Evolutionary conservation across 83 land plant genomes (phyloP).

Genomic region (Thuja plicata): DNA sequence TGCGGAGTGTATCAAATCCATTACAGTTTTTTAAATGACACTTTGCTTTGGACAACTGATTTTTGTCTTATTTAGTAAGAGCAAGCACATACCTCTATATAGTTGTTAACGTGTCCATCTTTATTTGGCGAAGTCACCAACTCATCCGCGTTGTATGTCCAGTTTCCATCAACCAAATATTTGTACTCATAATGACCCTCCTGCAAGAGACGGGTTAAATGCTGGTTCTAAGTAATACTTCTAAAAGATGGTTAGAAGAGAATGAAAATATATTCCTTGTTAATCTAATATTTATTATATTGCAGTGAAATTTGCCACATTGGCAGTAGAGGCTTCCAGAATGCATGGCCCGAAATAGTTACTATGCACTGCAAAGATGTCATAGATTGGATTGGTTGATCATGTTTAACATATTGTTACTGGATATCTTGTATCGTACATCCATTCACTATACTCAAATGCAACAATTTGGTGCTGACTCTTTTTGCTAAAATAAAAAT

Average conservation of each 20-base stretch:
- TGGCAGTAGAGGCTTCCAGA: background rate
- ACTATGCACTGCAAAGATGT: background rate
- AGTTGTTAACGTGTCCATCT: conserved; percentile 93
- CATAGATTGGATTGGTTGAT: background rate
- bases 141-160: conserved; percentile 61
- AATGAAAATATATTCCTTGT: background rate
- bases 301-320: background rate
- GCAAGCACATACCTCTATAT: conserved; percentile 48
- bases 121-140: conserved; percentile 60
- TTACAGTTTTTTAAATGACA: background rate
- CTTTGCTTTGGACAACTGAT: background rate
- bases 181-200: conserved; percentile 96
- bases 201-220: conserved; percentile 31
- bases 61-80: background rate
- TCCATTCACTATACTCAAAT: background rate
- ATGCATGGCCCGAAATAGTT: background rate
- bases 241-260: background rate
- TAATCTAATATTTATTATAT: background rate
- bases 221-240: background rate
- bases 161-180: conserved; percentile 82
- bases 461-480: background rate
- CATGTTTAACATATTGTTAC: background rate
- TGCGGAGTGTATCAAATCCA: background rate
- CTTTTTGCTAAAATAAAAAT: background rate
- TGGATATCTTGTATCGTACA: background rate